Evolutionary conservation across 371 early-diverging fungal species (phyloP).

Genomic region (Syncephalis fuscata): DNA sequence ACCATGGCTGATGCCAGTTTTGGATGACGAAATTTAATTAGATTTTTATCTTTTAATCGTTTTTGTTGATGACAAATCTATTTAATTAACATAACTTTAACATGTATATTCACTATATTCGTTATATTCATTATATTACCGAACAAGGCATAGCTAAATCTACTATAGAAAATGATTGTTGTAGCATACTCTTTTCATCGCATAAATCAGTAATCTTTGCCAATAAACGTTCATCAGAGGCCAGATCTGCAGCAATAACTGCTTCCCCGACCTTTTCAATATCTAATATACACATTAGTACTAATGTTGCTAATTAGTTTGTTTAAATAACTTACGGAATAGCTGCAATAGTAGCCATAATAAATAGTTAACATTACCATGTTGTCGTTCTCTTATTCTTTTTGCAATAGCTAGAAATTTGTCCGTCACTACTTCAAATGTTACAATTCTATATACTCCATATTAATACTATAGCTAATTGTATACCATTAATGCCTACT

Average conservation of each 20-base stretch:
- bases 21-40: constrained; percentile 60
- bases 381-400: constrained; percentile 11
- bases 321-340: constrained; percentile 26
- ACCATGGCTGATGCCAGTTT: constrained; percentile 41
- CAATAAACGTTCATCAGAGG: constrained; percentile 52
- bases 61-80: constrained; percentile 42
- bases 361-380: constrained; percentile 53
- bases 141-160: constrained; percentile 61
- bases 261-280: constrained; percentile 36
- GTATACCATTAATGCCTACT: constrained; percentile 6
- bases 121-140: constrained; percentile 8
- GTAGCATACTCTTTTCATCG: constrained; percentile 54
- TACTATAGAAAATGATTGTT: constrained; percentile 51
- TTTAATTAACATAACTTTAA: neutral
- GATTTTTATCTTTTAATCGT: constrained; percentile 39
- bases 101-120: neutral
- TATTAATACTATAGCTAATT: neutral
- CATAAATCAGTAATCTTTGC: constrained; percentile 48
- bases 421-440: constrained; percentile 43
- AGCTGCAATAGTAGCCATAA: constrained; percentile 58
- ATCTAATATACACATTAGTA: constrained; percentile 12
- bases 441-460: constrained; percentile 21
- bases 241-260: constrained; percentile 41
- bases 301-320: too few relatives aligned
- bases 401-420: constrained; percentile 30